A percentile compares a stretch with the other conserved stretches of the same genome.
These are phyloP conservation scores for Leccinum sublutescens DNA, from an alignment of 768 basidiomycete genomes.

Conservation along the genomic window DNA sequence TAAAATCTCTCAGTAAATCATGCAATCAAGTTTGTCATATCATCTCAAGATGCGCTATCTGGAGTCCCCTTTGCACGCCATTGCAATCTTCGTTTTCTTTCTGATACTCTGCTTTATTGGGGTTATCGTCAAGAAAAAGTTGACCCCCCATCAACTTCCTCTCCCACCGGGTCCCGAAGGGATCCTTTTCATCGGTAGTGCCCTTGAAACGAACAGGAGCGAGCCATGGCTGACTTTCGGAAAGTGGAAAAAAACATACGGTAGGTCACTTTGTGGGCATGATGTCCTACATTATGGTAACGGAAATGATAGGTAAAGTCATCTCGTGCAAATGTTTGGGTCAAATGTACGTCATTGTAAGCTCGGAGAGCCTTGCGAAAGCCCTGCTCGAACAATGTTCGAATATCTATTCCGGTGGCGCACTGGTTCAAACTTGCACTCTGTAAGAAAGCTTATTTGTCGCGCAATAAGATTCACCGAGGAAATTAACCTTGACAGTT, in stretches of 20 bases:
- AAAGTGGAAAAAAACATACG: slow-evolving; percentile 32
- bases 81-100: neutral
- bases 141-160: slow-evolving; percentile 16
- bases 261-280: slow-evolving; percentile 16
- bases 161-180: slow-evolving; percentile 32
- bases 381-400: slow-evolving; percentile 28
- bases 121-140: slow-evolving; percentile 4
- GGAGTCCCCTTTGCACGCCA: neutral
- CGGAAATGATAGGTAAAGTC: slow-evolving; percentile 16
- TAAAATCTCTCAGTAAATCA: slow-evolving; percentile 3
- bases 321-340: slow-evolving; percentile 21
- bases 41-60: slow-evolving; percentile 7
- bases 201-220: slow-evolving; percentile 22
- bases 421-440: slow-evolving; percentile 4
- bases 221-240: slow-evolving; percentile 33
- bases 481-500: slow-evolving; percentile 15
- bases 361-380: slow-evolving; percentile 22
- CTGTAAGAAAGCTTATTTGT: slow-evolving; percentile 7
- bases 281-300: neutral
- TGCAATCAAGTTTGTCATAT: neutral
- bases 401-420: slow-evolving; percentile 22
- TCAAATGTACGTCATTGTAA: slow-evolving; percentile 24
- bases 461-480: slow-evolving; percentile 21
- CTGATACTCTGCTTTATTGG: slow-evolving; percentile 2
- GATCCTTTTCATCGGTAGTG: slow-evolving; percentile 27